These are phyloP conservation scores for Coemansia sp. DNA, from an alignment of 192 early-diverging fungal species.

Conservation along the genomic window DNA sequence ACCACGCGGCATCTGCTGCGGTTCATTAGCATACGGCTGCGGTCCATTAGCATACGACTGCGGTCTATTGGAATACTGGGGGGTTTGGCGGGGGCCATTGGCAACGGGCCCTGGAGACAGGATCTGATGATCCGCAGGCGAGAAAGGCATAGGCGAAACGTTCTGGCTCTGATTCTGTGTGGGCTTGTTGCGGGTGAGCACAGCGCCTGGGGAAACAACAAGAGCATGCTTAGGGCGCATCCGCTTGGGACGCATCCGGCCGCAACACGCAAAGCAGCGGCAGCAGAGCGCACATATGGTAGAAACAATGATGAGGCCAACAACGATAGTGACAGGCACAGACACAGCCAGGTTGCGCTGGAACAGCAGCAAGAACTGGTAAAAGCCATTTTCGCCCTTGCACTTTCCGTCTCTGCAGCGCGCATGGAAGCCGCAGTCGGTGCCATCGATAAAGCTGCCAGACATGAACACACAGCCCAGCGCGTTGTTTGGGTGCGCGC, in stretches of 20 bases:
- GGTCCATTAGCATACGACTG: neutral
- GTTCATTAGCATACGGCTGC: neutral
- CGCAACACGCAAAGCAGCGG: slow-evolving; percentile 49
- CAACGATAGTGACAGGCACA: slow-evolving; percentile 51
- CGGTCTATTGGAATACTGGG: neutral
- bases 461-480: slow-evolving; percentile 58
- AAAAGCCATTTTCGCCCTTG: slow-evolving; percentile 57
- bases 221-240: neutral
- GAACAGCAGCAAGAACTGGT: slow-evolving; percentile 55
- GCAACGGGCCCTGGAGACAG: too few relatives aligned
- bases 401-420: slow-evolving; percentile 60
- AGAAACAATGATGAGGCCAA: slow-evolving; percentile 37
- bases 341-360: slow-evolving; percentile 56
- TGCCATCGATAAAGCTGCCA: slow-evolving; percentile 68
- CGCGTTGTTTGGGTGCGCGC: slow-evolving; percentile 55
- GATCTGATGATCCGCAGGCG: neutral
- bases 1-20: neutral
- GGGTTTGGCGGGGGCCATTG: neutral
- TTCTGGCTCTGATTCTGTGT: neutral
- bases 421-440: slow-evolving; percentile 64
- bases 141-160: neutral
- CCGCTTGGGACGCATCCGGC: slow-evolving; percentile 14
- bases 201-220: neutral
- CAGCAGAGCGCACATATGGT: slow-evolving; percentile 37
- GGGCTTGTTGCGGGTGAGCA: neutral